phyloP scores from a whole-genome alignment of 345 rosid genomes.

The Gossypium longicalyx region DNA sequence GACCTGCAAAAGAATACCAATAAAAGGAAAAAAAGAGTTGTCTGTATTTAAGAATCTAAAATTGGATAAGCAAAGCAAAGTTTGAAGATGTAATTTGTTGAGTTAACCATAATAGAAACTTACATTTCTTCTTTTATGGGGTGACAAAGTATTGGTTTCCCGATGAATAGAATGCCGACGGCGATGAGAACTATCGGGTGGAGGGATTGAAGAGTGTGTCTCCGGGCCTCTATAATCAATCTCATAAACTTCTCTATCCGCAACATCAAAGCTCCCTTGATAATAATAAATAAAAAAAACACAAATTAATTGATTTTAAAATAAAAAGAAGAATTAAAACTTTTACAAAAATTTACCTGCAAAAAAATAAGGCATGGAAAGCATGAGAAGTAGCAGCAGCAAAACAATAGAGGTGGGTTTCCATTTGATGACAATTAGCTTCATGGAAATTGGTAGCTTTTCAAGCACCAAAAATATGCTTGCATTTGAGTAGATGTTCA shows the following conservation, averaged over 20 bases:
- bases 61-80: neutral
- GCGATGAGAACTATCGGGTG: neutral
- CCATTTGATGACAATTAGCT: slow-evolving; percentile 4
- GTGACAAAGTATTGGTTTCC: too few species aligned
- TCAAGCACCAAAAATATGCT: neutral
- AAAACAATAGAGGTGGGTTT: neutral
- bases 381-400: slow-evolving; percentile 18
- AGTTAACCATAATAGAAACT: neutral
- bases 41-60: neutral
- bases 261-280: neutral
- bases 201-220: slow-evolving; percentile 26
- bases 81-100: neutral
- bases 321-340: too few species aligned
- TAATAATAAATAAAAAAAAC: neutral
- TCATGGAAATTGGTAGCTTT: slow-evolving; percentile 9
- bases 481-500: neutral
- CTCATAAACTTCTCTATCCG: slow-evolving; percentile 21
- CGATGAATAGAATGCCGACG: neutral
- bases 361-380: slow-evolving; percentile 14
- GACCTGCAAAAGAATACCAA: neutral
- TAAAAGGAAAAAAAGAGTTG: neutral
- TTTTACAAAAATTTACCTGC: neutral
- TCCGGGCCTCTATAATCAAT: slow-evolving; percentile 36
- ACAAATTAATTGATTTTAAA: neutral
- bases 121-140: slow-evolving; percentile 5